Base-by-base conservation (phyloP, 176 grass and related monocot species). In the Carex scoparia region DNA sequence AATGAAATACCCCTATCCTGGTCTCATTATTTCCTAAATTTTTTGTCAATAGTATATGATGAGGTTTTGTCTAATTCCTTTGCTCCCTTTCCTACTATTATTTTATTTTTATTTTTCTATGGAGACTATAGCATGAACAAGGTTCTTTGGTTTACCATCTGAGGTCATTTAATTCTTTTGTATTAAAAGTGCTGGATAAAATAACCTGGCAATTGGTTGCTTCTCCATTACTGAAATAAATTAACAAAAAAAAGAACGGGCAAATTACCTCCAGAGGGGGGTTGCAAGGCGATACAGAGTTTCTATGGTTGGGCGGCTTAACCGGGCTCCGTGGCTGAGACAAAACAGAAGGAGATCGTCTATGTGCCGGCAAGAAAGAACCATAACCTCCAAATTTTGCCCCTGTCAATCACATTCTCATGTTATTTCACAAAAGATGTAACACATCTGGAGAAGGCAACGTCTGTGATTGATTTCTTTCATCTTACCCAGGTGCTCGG, bases 341-440 rank as follows among this genome's bases (percentile, higher is more conserved):
- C 65, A 79, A 85, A 86, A 84, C 74, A 10, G 88, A 86, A 89
- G 96, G 96, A 88, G 93, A 98, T 46, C 91, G 93, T 84, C 91
- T 91, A 81, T 99, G 90, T 3, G 91, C 88, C 59, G 96, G 96
- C 69, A 99, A 87, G 86, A 99, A 99, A 71, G 96, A 99, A 74
- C 96, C 96, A 87, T 99, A 99, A 62, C 93, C 96, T 81, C 93
- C 93, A 89, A 89, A 99, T 87, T 94, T 99, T 1, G 96, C 89
- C 70, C 96, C 96, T 99, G 81, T 81, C 37, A 82, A 81, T 82
- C 37, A 79, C 53, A 79, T 79, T 79, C 74, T 79, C 74, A 79
- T 4, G 28, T 79, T 79, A 79, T 85, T 79, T 49, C 42, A 83
- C 23, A 65, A 49, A 48, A 88, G 62, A 58, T 67, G 68, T 79